Conservation (phyloP, 2,329 filamentous ascomycete genomes). For the Gnomoniopsis smithogilvyi region DNA sequence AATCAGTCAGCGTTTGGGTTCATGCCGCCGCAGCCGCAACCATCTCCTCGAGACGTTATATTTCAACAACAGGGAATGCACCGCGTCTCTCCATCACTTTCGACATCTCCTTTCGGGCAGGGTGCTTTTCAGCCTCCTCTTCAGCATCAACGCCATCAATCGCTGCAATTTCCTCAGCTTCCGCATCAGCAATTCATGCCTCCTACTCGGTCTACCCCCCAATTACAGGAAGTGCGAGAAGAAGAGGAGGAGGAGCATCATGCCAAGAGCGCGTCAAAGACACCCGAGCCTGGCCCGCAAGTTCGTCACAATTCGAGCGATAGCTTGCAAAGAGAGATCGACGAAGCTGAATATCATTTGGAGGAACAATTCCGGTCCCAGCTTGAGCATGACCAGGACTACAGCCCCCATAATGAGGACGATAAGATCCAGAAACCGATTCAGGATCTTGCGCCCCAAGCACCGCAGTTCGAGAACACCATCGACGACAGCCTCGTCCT, state of each 20-base stretch:
- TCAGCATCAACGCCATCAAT: slow-evolving; percentile 56
- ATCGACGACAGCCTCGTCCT: slow-evolving; percentile 54
- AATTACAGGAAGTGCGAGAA: slow-evolving; percentile 71
- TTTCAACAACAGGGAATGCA: slow-evolving; percentile 49
- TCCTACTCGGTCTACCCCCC: slow-evolving; percentile 53
- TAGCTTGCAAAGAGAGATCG: slow-evolving; percentile 78
- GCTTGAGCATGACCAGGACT: slow-evolving; percentile 69
- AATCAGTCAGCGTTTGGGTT: slow-evolving; percentile 45
- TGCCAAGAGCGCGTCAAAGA: slow-evolving; percentile 53
- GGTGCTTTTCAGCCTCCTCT: slow-evolving; percentile 45
- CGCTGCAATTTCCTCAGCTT: slow-evolving; percentile 54
- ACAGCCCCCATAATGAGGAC: slow-evolving; percentile 59
- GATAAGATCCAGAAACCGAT: slow-evolving; percentile 25
- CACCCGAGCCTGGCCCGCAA: slow-evolving; percentile 45
- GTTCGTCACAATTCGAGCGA: slow-evolving; percentile 68
- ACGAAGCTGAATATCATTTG: slow-evolving; percentile 81
- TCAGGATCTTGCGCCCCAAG: slow-evolving; percentile 40
- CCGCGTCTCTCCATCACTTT: slow-evolving; percentile 63
- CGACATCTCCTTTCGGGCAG: slow-evolving; percentile 57
- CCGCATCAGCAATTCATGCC: slow-evolving; percentile 57
- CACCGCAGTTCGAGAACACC: slow-evolving; percentile 51
- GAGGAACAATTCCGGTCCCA: slow-evolving; percentile 77
- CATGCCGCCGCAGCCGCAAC: slow-evolving; percentile 57
- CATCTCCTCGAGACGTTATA: slow-evolving; percentile 54
- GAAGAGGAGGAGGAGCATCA: slow-evolving; percentile 61